These are phyloP conservation scores for Xerocomus potaroensis DNA, from an alignment of 768 basidiomycete species.

Conservation along the genomic window DNA sequence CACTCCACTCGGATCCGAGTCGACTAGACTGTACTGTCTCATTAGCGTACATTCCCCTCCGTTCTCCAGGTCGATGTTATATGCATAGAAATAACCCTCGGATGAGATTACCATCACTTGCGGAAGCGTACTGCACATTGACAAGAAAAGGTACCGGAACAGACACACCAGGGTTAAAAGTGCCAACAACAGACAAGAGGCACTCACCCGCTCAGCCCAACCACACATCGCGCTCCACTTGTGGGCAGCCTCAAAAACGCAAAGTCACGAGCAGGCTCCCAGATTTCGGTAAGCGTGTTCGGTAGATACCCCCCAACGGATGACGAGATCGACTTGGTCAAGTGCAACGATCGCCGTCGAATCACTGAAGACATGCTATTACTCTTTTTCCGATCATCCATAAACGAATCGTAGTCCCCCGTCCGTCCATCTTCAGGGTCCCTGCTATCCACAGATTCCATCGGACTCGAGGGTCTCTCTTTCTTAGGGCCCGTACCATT, in stretches of 20 bases:
- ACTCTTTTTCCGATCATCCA: constrained; percentile 68
- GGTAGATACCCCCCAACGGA: constrained; percentile 84
- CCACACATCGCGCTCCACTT: constrained; percentile 75
- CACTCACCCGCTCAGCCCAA: constrained; percentile 83
- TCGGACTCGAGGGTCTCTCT: constrained; percentile 48
- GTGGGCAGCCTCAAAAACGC: constrained; percentile 84
- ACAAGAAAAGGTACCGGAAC: neutral
- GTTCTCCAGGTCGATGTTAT: constrained; percentile 92
- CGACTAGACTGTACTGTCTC: constrained; percentile 75
- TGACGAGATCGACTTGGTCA: constrained; percentile 72
- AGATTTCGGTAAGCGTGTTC: constrained; percentile 87
- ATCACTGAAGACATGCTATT: constrained; percentile 58
- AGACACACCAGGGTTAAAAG: neutral
- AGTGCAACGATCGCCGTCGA: constrained; percentile 64
- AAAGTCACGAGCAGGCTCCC: constrained; percentile 95
- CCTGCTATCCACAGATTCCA: constrained; percentile 60
- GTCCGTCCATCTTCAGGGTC: constrained; percentile 53
- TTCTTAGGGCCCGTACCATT: constrained; percentile 14
- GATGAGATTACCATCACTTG: constrained; percentile 97
- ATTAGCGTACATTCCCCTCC: constrained; percentile 94
- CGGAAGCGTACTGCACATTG: constrained; percentile 67
- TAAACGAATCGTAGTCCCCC: constrained; percentile 82
- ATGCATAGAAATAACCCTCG: constrained; percentile 93
- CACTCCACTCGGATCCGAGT: constrained; percentile 24
- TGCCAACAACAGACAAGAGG: neutral